Evolutionary conservation across 176 grass and related monocot species (phyloP).

Genomic region (Aegilops umbellulata): DNA sequence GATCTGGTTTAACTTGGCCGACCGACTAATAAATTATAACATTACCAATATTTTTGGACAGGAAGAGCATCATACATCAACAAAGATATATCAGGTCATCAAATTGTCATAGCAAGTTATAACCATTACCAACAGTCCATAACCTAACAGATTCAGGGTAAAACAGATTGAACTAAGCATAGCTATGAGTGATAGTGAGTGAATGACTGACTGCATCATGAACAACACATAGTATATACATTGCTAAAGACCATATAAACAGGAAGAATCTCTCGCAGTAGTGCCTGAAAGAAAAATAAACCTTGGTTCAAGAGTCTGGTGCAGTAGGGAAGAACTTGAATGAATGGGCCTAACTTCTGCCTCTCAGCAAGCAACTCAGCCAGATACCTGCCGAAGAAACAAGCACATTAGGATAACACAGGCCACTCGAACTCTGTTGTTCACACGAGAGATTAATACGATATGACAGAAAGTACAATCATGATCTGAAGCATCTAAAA

Average conservation of each 20-base stretch:
- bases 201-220: background rate
- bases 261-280: background rate
- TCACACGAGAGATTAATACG: background rate
- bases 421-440: background rate
- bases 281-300: conserved; percentile 21
- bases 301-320: conserved; percentile 94
- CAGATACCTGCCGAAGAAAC: conserved; percentile 73
- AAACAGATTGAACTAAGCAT: background rate
- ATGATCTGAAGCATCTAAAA: conserved; percentile 18
- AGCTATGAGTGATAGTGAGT: background rate
- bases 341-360: conserved; percentile 93
- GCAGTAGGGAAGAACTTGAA: conserved; percentile 98
- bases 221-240: background rate
- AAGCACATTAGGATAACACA: conserved; percentile 20
- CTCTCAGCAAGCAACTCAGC: conserved; percentile 94
- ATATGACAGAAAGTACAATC: conserved; percentile 1
- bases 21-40: background rate
- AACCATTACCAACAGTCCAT: background rate
- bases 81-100: conserved; percentile 1
- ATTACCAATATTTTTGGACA: background rate
- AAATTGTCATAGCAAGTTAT: background rate
- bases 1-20: background rate
- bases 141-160: background rate
- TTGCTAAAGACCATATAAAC: background rate
- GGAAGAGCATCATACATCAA: background rate